These are phyloP conservation scores for Venturia asperata DNA, from an alignment of 2,329 filamentous ascomycete genomes.

Conservation along the genomic window DNA sequence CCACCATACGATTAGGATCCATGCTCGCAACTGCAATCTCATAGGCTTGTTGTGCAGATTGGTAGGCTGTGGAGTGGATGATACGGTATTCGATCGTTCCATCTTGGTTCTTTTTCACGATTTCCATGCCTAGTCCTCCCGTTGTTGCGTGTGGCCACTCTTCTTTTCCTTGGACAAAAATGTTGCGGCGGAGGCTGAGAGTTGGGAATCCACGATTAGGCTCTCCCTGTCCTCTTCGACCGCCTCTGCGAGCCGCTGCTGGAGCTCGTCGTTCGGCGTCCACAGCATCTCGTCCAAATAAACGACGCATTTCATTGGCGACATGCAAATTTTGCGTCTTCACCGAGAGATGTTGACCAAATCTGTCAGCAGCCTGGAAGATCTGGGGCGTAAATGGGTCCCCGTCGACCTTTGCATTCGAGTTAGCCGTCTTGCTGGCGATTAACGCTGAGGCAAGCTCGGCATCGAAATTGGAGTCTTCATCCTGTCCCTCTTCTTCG, in stretches of 20 bases:
- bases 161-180: conserved; percentile 80
- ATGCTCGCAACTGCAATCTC: conserved; percentile 71
- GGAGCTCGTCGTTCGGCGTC: conserved; percentile 38
- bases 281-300: conserved; percentile 60
- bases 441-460: conserved; percentile 18
- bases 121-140: conserved; percentile 77
- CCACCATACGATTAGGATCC: conserved; percentile 76
- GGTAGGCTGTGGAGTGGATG: conserved; percentile 66
- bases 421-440: conserved; percentile 14
- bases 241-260: conserved; percentile 41
- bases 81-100: conserved; percentile 69
- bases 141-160: conserved; percentile 75
- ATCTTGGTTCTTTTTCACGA: conserved; percentile 43
- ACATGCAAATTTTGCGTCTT: conserved; percentile 73
- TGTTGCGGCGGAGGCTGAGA: conserved; percentile 64
- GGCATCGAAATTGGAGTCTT: conserved; percentile 23
- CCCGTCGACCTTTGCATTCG: conserved; percentile 25
- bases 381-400: conserved; percentile 31
- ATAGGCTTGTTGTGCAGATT: conserved; percentile 68
- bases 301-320: conserved; percentile 79
- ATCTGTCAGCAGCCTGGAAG: conserved; percentile 34
- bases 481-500: conserved; percentile 25
- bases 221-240: conserved; percentile 48
- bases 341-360: conserved; percentile 50
- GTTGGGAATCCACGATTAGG: conserved; percentile 52